A percentile compares a stretch with the other conserved stretches of the same genome.
Conservation (phyloP, 1,284 basidiomycete genomes). For the Fomes fomentarius region DNA sequence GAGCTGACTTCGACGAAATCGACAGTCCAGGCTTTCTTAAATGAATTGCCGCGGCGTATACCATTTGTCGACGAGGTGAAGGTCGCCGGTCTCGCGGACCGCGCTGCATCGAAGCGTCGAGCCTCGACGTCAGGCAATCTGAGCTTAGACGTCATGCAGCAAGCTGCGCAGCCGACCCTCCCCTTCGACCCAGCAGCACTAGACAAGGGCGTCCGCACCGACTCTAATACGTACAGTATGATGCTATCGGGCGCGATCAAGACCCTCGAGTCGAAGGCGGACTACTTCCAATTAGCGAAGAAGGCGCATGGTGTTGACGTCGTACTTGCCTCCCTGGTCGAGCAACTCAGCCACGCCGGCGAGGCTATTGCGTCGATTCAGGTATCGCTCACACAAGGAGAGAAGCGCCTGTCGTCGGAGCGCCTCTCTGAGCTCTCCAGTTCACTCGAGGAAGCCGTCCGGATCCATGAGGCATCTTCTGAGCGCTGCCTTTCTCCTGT, state of each 20-base stretch:
- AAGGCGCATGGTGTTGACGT: conserved; percentile 58
- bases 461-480: conserved; percentile 30
- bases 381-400: conserved; percentile 33
- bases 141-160: conserved; percentile 37
- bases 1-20: conserved; percentile 42
- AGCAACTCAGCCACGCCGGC: conserved; percentile 43
- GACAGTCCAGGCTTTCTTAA: conserved; percentile 48
- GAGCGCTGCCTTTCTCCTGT: conserved; percentile 53
- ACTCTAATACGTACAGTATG: conserved; percentile 71
- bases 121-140: conserved; percentile 38
- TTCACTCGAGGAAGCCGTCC: conserved; percentile 3
- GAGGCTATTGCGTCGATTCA: conserved; percentile 42
- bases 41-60: conserved; percentile 50
- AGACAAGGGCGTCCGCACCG: conserved; percentile 69
- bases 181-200: conserved; percentile 65
- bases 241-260: conserved; percentile 60
- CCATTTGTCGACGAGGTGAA: conserved; percentile 50
- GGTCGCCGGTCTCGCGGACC: conserved; percentile 18
- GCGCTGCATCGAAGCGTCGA: conserved; percentile 34
- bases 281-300: conserved; percentile 53
- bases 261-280: conserved; percentile 47
- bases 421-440: conserved; percentile 38
- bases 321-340: conserved; percentile 38
- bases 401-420: conserved; percentile 36
- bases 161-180: conserved; percentile 40